A percentile compares a stretch with the other conserved stretches of the same genome.
These are phyloP conservation scores for Ploettnerulaceae sp. DNA, from an alignment of 2,329 filamentous ascomycete genomes.

Conservation along the genomic window DNA sequence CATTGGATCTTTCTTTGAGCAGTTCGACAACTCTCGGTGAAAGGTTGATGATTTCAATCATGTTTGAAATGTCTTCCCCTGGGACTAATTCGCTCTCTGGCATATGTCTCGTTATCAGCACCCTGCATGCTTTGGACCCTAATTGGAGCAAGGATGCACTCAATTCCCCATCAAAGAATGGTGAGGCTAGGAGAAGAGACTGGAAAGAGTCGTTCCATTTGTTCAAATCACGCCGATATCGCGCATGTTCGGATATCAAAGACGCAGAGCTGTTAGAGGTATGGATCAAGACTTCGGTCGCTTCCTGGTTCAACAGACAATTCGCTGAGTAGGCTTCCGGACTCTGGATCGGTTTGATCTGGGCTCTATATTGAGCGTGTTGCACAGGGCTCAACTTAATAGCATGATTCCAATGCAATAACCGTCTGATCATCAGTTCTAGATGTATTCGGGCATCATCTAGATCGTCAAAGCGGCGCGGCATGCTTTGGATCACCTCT, in stretches of 20 bases:
- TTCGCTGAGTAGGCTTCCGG: no score
- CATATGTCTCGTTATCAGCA: not conserved
- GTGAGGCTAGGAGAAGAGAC: not conserved
- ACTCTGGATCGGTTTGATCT: no score
- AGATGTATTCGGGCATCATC: slow-evolving; percentile 14
- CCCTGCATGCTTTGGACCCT: not conserved
- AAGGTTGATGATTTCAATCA: not conserved
- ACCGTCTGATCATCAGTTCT: slow-evolving; percentile 12
- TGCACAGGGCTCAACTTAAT: not conserved
- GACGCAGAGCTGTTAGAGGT: no score
- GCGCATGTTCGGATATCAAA: not conserved
- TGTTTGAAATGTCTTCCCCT: not conserved
- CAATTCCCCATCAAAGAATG: not conserved
- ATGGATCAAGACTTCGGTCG: no score
- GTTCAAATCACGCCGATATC: not conserved
- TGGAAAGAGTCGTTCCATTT: not conserved
- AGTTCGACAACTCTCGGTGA: not conserved
- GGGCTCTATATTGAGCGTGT: not conserved
- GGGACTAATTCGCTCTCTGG: not conserved
- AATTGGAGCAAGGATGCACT: not conserved
- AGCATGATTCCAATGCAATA: slow-evolving; percentile 9
- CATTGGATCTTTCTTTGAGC: not conserved
- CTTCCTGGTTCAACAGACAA: no score
- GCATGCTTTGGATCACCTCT: slow-evolving; percentile 13
- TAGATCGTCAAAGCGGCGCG: slow-evolving; percentile 5